These are phyloP conservation scores for Nothomitra cinnamomea DNA, from an alignment of 2,329 filamentous ascomycete genomes.

Conservation along the genomic window DNA sequence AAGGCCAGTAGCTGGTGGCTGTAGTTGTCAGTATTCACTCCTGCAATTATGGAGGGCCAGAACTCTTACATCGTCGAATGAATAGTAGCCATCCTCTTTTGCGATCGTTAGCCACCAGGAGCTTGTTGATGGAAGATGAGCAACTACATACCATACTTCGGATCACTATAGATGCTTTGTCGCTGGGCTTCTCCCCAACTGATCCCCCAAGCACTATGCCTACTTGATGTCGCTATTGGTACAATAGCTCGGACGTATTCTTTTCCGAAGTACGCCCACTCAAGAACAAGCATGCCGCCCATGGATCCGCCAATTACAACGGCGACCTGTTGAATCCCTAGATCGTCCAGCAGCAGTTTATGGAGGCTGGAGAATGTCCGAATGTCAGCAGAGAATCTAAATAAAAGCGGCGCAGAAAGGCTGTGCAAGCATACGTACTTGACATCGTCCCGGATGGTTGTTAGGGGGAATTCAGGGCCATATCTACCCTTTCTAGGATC, in stretches of 20 bases:
- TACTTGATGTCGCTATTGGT: slow-evolving; percentile 68
- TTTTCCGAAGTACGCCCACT: slow-evolving; percentile 82
- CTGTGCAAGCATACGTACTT: slow-evolving; percentile 39
- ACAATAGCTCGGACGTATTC: slow-evolving; percentile 68
- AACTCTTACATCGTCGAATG: slow-evolving; percentile 5
- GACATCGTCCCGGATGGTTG: slow-evolving; percentile 89
- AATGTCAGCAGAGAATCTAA: not conserved
- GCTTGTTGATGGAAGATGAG: not conserved
- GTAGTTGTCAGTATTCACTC: not conserved
- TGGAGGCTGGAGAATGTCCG: slow-evolving; percentile 39
- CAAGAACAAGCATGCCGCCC: slow-evolving; percentile 78
- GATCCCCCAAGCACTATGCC: slow-evolving; percentile 79
- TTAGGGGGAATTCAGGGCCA: slow-evolving; percentile 89
- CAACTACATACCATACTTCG: slow-evolving; percentile 49
- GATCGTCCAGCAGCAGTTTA: slow-evolving; percentile 61
- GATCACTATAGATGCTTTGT: slow-evolving; percentile 92
- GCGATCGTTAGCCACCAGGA: not conserved
- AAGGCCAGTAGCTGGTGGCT: slow-evolving; percentile 73
- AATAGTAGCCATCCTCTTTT: slow-evolving; percentile 6
- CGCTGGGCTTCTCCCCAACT: slow-evolving; percentile 81
- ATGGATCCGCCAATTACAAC: slow-evolving; percentile 71
- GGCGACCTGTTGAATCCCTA: slow-evolving; percentile 63
- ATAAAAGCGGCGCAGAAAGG: slow-evolving; percentile 9
- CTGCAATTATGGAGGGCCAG: not conserved
- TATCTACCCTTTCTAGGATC: slow-evolving; percentile 59